Evolutionary conservation across 768 basidiomycete genomes (phyloP).

Genomic region (Lentinula sp.): DNA sequence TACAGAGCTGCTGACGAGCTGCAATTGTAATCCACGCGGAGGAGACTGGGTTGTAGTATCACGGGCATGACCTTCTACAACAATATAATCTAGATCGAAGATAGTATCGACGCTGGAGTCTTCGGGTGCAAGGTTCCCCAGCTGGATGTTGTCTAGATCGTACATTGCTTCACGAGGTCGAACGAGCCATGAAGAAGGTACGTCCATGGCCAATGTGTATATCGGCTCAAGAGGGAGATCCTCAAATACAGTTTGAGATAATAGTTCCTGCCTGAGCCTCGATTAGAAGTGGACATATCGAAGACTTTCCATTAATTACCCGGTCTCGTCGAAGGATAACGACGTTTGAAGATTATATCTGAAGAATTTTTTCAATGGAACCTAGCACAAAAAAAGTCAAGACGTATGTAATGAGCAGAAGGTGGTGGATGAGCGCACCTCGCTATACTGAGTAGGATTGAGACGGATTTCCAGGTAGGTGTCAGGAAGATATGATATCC

Average conservation of each 20-base stretch:
- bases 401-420: background rate
- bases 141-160: slow-evolving; percentile 94
- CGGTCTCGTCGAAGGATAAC: slow-evolving; percentile 47
- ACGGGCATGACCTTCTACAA: slow-evolving; percentile 92
- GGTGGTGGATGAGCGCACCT: slow-evolving; percentile 41
- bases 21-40: slow-evolving; percentile 88
- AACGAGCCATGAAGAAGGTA: slow-evolving; percentile 89
- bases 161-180: slow-evolving; percentile 83
- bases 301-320: background rate
- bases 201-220: slow-evolving; percentile 91
- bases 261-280: slow-evolving; percentile 46
- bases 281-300: background rate
- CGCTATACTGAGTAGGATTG: slow-evolving; percentile 60
- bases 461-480: slow-evolving; percentile 73
- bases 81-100: slow-evolving; percentile 86
- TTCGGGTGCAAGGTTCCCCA: slow-evolving; percentile 53
- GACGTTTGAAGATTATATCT: slow-evolving; percentile 60
- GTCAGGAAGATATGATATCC: slow-evolving; percentile 58
- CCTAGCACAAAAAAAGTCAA: slow-evolving; percentile 30
- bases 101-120: slow-evolving; percentile 68
- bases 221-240: slow-evolving; percentile 81
- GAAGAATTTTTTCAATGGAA: slow-evolving; percentile 92
- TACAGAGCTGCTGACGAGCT: slow-evolving; percentile 46
- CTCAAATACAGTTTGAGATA: slow-evolving; percentile 56
- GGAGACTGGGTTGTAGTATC: slow-evolving; percentile 59